These are phyloP conservation scores for Dryas integrifolia DNA, from an alignment of 331 rosid species.

Conservation along the genomic window DNA sequence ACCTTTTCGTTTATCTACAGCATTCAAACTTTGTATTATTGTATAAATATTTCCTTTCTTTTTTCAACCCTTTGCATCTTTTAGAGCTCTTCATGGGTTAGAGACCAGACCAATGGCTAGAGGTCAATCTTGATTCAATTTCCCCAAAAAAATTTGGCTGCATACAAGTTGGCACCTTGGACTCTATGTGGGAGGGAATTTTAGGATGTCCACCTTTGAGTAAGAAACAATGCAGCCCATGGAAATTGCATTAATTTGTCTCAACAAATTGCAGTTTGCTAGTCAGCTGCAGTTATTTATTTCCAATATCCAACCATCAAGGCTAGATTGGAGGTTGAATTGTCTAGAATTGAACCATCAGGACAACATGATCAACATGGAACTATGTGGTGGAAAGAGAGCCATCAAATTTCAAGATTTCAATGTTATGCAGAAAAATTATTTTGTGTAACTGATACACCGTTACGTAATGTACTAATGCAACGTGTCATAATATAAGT, in stretches of 20 bases:
- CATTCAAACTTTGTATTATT: too few species aligned
- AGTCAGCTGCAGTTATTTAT: neutral
- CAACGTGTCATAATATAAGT: too few species aligned
- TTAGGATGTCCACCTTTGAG: neutral
- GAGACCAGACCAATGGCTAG: neutral
- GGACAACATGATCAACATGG: neutral
- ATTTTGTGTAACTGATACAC: too few species aligned
- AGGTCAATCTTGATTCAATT: too few species aligned
- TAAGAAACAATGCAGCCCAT: neutral
- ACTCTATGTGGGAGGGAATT: neutral
- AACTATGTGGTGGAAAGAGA: neutral
- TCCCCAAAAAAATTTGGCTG: too few species aligned
- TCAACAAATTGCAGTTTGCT: constrained; percentile 4
- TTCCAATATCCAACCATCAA: constrained; percentile 36
- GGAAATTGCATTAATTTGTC: neutral
- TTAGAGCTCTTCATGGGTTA: neutral
- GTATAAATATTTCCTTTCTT: too few species aligned
- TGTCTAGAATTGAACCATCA: neutral
- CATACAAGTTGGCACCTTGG: too few species aligned
- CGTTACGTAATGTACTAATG: too few species aligned
- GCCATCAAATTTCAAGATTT: neutral
- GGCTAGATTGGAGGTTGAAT: constrained; percentile 30
- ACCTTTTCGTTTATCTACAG: too few species aligned
- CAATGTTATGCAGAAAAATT: too few species aligned
- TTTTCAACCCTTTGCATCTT: neutral